phyloP scores from a whole-genome alignment of 2,329 filamentous ascomycete genomes.

The Cercospora citrullina region DNA sequence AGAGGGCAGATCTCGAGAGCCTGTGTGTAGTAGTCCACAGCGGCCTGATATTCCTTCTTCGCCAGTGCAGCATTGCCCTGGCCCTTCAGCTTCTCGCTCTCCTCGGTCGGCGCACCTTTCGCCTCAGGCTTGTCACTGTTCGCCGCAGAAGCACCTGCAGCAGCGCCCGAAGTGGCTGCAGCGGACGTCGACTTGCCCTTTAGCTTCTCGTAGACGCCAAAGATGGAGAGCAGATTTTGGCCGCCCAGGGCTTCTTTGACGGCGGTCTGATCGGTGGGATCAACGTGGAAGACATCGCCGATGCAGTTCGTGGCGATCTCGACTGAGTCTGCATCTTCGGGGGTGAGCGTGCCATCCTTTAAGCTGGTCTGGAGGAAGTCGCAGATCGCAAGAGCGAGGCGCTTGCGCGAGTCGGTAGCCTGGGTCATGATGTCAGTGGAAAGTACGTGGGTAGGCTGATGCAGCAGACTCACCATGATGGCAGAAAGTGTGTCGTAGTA shows the following conservation, averaged over 20 bases:
- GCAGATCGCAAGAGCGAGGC: slow-evolving; percentile 94
- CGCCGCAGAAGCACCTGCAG: slow-evolving; percentile 41
- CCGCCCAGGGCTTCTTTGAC: slow-evolving; percentile 75
- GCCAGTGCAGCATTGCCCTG: slow-evolving; percentile 95
- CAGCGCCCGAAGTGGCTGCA: slow-evolving; percentile 43
- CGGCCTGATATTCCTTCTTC: slow-evolving; percentile 80
- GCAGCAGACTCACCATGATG: slow-evolving; percentile 7
- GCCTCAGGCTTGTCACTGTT: slow-evolving; percentile 50
- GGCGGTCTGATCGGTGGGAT: slow-evolving; percentile 72
- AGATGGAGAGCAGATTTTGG: slow-evolving; percentile 88
- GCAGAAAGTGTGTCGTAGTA: not conserved
- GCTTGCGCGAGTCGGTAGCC: slow-evolving; percentile 64
- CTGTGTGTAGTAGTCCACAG: slow-evolving; percentile 84
- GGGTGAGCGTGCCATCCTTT: slow-evolving; percentile 81
- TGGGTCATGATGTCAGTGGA: slow-evolving; percentile 26
- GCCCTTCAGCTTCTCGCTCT: slow-evolving; percentile 85
- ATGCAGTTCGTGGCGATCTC: slow-evolving; percentile 95
- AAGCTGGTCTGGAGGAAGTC: slow-evolving; percentile 86
- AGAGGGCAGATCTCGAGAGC: slow-evolving; percentile 77
- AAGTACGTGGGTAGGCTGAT: not conserved
- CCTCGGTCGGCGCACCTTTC: slow-evolving; percentile 57
- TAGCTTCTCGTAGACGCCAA: slow-evolving; percentile 93
- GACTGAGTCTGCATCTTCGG: slow-evolving; percentile 89
- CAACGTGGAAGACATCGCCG: slow-evolving; percentile 90
- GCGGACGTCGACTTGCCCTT: slow-evolving; percentile 62